Percentiles rank a stretch among this genome's conserved stretches.
phyloP scores from a whole-genome alignment of 2,329 filamentous ascomycete species.

The Huntiella moniliformis region DNA sequence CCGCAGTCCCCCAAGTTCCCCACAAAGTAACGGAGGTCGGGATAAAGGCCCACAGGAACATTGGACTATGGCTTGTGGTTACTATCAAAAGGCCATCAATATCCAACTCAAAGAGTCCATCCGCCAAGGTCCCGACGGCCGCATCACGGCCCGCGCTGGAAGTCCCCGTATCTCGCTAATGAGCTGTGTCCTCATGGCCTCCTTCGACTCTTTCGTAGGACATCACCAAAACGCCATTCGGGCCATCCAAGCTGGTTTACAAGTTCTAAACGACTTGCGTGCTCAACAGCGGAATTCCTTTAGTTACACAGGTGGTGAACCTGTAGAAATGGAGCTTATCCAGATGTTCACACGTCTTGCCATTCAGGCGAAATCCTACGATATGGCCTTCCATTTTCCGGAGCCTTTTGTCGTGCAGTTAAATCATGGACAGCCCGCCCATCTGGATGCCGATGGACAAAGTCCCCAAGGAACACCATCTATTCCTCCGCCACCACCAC shows the following conservation, averaged over 20 bases:
- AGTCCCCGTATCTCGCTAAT: slow-evolving; percentile 40
- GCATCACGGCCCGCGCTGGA: slow-evolving; percentile 13
- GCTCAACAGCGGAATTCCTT: slow-evolving; percentile 20
- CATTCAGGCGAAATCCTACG: slow-evolving; percentile 48
- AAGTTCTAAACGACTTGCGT: slow-evolving; percentile 33
- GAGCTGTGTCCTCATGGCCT: slow-evolving; percentile 45
- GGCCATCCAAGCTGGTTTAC: slow-evolving; percentile 41
- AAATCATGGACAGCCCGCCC: slow-evolving; percentile 14
- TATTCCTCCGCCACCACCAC: neutral
- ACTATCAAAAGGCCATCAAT: slow-evolving; percentile 38
- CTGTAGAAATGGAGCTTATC: slow-evolving; percentile 38
- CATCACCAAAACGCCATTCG: slow-evolving; percentile 41
- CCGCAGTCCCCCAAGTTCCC: slow-evolving; percentile 31
- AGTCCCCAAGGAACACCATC: neutral
- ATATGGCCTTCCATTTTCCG: slow-evolving; percentile 50
- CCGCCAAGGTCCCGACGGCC: slow-evolving; percentile 16
- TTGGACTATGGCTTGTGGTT: slow-evolving; percentile 39
- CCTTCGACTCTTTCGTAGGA: slow-evolving; percentile 48
- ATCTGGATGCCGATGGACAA: neutral
- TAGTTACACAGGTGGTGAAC: slow-evolving; percentile 20
- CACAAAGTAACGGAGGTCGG: slow-evolving; percentile 16
- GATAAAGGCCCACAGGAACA: slow-evolving; percentile 21
- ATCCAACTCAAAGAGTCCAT: slow-evolving; percentile 27
- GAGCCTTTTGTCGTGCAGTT: slow-evolving; percentile 40
- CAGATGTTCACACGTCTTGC: slow-evolving; percentile 45